These are phyloP conservation scores for Tricholoma matsutake DNA, from an alignment of 768 basidiomycete species.

Conservation along the genomic window DNA sequence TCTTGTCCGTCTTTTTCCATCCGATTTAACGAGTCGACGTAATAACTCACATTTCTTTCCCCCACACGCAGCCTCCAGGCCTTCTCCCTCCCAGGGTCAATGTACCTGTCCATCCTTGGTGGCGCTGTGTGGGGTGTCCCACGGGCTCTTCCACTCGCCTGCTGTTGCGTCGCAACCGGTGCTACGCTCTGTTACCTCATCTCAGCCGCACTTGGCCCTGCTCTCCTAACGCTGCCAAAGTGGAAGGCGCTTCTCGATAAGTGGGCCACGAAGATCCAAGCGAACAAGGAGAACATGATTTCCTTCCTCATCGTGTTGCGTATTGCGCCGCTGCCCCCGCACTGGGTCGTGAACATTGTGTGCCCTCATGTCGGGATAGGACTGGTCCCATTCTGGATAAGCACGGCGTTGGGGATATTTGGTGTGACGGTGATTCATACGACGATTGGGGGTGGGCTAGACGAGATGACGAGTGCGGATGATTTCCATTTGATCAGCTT, in stretches of 20 bases:
- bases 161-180: slow-evolving; percentile 87
- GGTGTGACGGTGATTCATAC: slow-evolving; percentile 94
- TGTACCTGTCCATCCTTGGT: slow-evolving; percentile 96
- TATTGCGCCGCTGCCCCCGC: slow-evolving; percentile 91
- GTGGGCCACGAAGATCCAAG: slow-evolving; percentile 76
- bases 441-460: slow-evolving; percentile 88
- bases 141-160: slow-evolving; percentile 84
- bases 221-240: slow-evolving; percentile 80
- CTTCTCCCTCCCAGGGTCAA: slow-evolving; percentile 93
- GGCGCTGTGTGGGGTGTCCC: slow-evolving; percentile 95
- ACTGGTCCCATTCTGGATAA: slow-evolving; percentile 82
- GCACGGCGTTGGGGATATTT: slow-evolving; percentile 86
- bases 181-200: slow-evolving; percentile 91
- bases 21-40: neutral
- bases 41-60: neutral
- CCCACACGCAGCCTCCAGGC: slow-evolving; percentile 72
- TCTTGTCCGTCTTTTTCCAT: slow-evolving; percentile 68
- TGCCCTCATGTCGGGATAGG: slow-evolving; percentile 92
- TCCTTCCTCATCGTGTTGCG: slow-evolving; percentile 94
- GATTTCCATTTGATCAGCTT: slow-evolving; percentile 95
- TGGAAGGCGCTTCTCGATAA: slow-evolving; percentile 81
- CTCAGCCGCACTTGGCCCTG: slow-evolving; percentile 89
- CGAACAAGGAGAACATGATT: slow-evolving; percentile 80
- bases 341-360: slow-evolving; percentile 94
- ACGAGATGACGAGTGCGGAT: slow-evolving; percentile 90